Evolutionary conservation across 108 stramenopile genomes (phyloP), one percentile per base, ranked within the genome.

Genomic region (Stephanodiscus minutulus): DNA sequence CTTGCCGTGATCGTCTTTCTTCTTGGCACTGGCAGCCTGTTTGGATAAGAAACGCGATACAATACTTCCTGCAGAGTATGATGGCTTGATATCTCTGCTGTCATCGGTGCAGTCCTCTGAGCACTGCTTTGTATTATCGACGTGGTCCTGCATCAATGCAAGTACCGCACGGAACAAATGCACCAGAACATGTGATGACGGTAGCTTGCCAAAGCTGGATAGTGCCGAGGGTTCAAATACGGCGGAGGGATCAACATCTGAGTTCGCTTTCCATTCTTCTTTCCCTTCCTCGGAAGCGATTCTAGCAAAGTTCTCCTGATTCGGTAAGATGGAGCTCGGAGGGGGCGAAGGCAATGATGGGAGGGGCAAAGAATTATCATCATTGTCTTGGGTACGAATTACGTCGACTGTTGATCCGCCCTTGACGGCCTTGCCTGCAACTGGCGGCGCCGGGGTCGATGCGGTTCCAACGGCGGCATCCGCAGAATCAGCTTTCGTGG

Each of bases 211-310:
- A 81, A 90, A 93, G 13, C 47, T 65, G 18, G 79, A 73, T 20
- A 90, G 49, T 6, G 84, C 73, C 18, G 87, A 53, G 12, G 91
- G 88, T 39, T 92, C 88, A 61, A 88, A 82, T 22, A 76, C 75
- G 1, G 72, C 60, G n/a, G 74, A 77, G 12, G 43, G 21, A 7
- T 76, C 74, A 20, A 22, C 44, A 54, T 70, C 54, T 58, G 54
- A 53, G 17, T 37, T 54, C 39, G 21, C 61, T 49, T 70, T 70
- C 22, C 54, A 36, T 53, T 54, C 61, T 54, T 63, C 31, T 0
- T 54, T 62, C 15, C 35, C 22, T 12, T 20, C 47, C 8, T 56
- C 61, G 7, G 52, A 27, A 36, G 33, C 12, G 10, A 61, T 39
- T 17, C 25, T 29, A 6, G 64, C 65, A 31, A 57, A 46, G 20